A percentile compares a stretch with the other conserved stretches of the same genome.
These are phyloP conservation scores for Cynanchum wilfordii DNA, from an alignment of 257 asterid species.

Conservation along the genomic window DNA sequence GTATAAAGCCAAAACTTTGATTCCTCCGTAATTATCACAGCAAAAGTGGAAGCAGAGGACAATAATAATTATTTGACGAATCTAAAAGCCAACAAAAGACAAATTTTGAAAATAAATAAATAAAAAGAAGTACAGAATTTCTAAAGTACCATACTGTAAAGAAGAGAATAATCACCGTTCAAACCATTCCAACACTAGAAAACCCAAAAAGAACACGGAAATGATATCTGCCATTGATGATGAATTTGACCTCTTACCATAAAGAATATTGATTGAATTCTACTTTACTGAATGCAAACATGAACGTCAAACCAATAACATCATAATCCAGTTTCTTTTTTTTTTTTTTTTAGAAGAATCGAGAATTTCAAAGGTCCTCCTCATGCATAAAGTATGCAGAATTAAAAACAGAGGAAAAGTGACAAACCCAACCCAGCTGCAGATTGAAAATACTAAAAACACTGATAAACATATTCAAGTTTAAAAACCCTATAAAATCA, in stretches of 20 bases:
- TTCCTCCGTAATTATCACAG: conserved; percentile 13
- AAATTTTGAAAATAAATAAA: not conserved
- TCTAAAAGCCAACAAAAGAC: conserved; percentile 14
- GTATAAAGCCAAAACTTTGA: not conserved
- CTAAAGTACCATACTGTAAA: conserved; percentile 1
- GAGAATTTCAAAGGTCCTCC: not conserved
- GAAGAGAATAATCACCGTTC: conserved; percentile 12
- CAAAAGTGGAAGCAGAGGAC: conserved; percentile 1
- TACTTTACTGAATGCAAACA: not conserved
- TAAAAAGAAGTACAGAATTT: not conserved
- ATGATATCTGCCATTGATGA: conserved; percentile 17
- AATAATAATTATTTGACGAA: conserved; percentile 18
- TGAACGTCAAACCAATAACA: conserved; percentile 3
- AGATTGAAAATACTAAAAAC: not conserved
- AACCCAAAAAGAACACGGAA: conserved; percentile 14
- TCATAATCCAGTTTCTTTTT: conserved; percentile 7
- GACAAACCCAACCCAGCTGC: not conserved
- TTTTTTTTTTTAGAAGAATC: not conserved
- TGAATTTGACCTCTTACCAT: conserved; percentile 14
- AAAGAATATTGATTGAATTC: not conserved
- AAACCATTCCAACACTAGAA: conserved; percentile 11
- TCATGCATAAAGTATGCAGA: not conserved
- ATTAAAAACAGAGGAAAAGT: not conserved
- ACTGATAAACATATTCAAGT: not conserved
- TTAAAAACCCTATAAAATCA: not conserved